Evolutionary conservation across 2,329 filamentous ascomycete genomes (phyloP).

Genomic region (Verticillium zaregamsianum): DNA sequence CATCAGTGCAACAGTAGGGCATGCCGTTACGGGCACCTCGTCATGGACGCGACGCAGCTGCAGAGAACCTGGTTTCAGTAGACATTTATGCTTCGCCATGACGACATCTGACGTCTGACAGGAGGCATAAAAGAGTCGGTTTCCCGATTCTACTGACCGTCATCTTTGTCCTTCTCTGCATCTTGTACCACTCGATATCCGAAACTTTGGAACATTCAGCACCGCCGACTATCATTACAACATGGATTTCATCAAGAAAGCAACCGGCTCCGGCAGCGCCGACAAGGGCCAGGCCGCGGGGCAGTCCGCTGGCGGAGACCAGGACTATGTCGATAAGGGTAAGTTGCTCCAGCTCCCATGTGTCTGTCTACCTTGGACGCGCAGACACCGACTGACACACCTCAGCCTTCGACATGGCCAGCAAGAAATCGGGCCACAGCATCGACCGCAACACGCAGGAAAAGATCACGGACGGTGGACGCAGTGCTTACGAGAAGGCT

Average conservation of each 20-base stretch:
- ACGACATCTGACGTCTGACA: background rate
- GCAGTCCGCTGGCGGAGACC: conserved; percentile 9
- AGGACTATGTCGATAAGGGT: conserved; percentile 37
- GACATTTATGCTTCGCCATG: background rate
- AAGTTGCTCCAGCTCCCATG: background rate
- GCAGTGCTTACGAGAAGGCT: conserved; percentile 29
- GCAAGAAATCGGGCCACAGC: conserved; percentile 30
- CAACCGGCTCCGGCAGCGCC: conserved; percentile 1
- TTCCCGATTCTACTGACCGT: background rate
- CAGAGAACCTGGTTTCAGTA: background rate
- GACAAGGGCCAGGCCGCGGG: conserved; percentile 1
- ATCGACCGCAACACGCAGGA: conserved; percentile 29
- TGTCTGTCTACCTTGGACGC: accelerated
- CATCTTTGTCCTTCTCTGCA: background rate
- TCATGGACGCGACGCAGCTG: background rate
- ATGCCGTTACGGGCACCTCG: background rate
- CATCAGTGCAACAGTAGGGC: background rate
- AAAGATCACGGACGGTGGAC: conserved; percentile 32
- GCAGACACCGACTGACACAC: background rate
- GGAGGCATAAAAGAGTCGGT: background rate
- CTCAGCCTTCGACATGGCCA: conserved; percentile 22
- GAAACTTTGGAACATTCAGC: background rate
- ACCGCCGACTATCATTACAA: background rate
- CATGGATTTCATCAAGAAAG: conserved; percentile 5
- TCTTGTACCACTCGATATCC: background rate